Percentiles rank a stretch among this genome's conserved stretches.
Evolutionary conservation across 2,329 filamentous ascomycete genomes (phyloP).

Genomic region (Colletotrichum sp.): DNA sequence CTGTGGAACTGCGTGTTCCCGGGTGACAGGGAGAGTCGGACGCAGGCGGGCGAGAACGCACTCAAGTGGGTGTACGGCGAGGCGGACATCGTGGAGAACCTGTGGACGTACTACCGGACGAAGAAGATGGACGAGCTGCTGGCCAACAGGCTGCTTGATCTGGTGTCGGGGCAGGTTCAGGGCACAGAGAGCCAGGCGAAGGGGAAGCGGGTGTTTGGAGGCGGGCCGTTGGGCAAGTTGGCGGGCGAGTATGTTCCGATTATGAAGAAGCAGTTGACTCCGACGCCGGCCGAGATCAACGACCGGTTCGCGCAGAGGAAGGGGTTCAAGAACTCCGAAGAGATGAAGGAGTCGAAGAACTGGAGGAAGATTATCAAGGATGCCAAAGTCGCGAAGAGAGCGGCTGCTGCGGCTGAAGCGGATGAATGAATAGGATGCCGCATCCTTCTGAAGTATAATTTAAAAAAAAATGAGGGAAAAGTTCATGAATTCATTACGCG

Average conservation of each 20-base stretch:
- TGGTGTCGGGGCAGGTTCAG: slow-evolving; percentile 48
- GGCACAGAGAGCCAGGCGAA: neutral
- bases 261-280: slow-evolving; percentile 53
- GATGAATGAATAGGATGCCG: slow-evolving; percentile 3
- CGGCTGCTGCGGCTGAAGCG: neutral
- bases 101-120: slow-evolving; percentile 86
- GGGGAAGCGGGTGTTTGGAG: slow-evolving; percentile 54
- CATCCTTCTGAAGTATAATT: too few species aligned
- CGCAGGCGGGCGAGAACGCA: slow-evolving; percentile 52
- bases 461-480: neutral
- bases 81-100: slow-evolving; percentile 70
- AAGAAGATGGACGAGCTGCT: slow-evolving; percentile 91
- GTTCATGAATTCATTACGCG: slow-evolving; percentile 3
- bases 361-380: slow-evolving; percentile 18
- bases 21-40: slow-evolving; percentile 37
- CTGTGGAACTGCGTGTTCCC: slow-evolving; percentile 97
- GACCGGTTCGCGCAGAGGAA: slow-evolving; percentile 67
- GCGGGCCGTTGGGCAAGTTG: slow-evolving; percentile 55
- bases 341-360: slow-evolving; percentile 40
- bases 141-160: slow-evolving; percentile 73
- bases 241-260: slow-evolving; percentile 62
- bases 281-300: slow-evolving; percentile 60
- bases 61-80: slow-evolving; percentile 78
- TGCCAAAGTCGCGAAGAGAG: neutral
- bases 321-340: slow-evolving; percentile 59